A percentile compares a stretch with the other conserved stretches of the same genome.
Evolutionary conservation across 495 filamentous ascomycete genomes (phyloP).

Genomic region (Penicillium cosmopolitanum): DNA sequence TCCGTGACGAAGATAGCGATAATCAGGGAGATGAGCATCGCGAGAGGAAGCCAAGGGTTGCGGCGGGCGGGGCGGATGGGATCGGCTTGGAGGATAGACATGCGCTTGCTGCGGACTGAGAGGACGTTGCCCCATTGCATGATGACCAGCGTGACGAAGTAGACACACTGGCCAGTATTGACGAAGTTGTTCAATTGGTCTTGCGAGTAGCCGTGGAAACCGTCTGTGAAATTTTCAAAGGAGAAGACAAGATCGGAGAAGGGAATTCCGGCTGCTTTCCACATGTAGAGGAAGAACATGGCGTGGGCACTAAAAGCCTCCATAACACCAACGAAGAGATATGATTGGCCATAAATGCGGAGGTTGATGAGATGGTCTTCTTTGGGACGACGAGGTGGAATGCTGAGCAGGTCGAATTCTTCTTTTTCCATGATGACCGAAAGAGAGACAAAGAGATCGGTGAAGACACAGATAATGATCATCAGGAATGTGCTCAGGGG

Average conservation of each 20-base stretch:
- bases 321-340: constrained; percentile 55
- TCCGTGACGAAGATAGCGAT: constrained; percentile 59
- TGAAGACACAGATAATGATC: constrained; percentile 75
- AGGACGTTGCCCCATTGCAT: constrained; percentile 58
- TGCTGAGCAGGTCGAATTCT: constrained; percentile 68
- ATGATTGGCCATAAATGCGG: constrained; percentile 54
- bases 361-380: constrained; percentile 61
- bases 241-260: constrained; percentile 47
- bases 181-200: constrained; percentile 47
- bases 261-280: constrained; percentile 47
- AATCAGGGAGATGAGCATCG: constrained; percentile 45
- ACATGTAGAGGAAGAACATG: constrained; percentile 59
- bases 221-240: constrained; percentile 49
- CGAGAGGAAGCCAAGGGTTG: constrained; percentile 53
- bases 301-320: constrained; percentile 50
- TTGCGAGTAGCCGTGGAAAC: constrained; percentile 51
- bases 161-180: constrained; percentile 62
- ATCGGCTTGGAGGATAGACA: constrained; percentile 55
- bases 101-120: constrained; percentile 51
- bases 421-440: constrained; percentile 70
- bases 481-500: constrained; percentile 71
- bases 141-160: constrained; percentile 72
- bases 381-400: constrained; percentile 63
- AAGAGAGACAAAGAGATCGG: constrained; percentile 60
- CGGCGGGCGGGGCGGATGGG: constrained; percentile 50